Evolutionary conservation across 78 protist genomes (phyloP), one percentile per base, ranked within the genome.

Genomic region (Diacronema lutheri): DNA sequence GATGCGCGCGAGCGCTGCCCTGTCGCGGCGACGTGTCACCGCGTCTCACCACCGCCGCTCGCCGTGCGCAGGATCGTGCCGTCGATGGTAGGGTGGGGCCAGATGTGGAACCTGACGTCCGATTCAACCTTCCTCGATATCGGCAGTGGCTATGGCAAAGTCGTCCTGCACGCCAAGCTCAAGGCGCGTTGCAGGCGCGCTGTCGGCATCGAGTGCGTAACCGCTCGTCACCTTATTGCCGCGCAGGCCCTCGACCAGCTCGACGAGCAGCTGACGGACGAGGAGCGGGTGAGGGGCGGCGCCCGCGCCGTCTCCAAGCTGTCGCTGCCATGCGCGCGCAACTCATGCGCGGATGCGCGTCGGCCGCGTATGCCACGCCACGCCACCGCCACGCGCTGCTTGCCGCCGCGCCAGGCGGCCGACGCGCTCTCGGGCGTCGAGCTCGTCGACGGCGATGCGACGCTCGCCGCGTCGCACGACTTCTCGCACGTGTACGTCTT

Each of bases 141-240:
- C 35, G 79, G 79, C 35, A 41, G 58, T 1, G 79, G 79, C 21
- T 71, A 41, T 37, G 79, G 79, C 58, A 71, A 71, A 58, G 79
- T 71, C 41, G 79, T 71, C 26, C 41, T 71, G 50, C 79, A 71
- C 38, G 50, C 19, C 37, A 29, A 10, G 19, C 58, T 71, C 35
- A 20, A 41, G 21, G 9, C 35, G 1, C 23, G 26, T 1, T 29
- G 35, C n/a, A 29, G 79, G 12, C 50, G 55, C 50, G 57, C 57
- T 1, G 79, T 71, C 58, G 79, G 79, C 58, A 71, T 71, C 79
- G 79, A 71, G 79, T 71, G 79, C 58, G 79, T 71, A 13, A 26
- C 23, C 58, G 12, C 55, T n/a, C 55, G 79, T 37, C 58, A 41
- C 57, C 26, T 38, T 33, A 41, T 71, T 10, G 79, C 79, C 6